Conservation (phyloP, 306 rosid species). For the Phaseolus lunatus region DNA sequence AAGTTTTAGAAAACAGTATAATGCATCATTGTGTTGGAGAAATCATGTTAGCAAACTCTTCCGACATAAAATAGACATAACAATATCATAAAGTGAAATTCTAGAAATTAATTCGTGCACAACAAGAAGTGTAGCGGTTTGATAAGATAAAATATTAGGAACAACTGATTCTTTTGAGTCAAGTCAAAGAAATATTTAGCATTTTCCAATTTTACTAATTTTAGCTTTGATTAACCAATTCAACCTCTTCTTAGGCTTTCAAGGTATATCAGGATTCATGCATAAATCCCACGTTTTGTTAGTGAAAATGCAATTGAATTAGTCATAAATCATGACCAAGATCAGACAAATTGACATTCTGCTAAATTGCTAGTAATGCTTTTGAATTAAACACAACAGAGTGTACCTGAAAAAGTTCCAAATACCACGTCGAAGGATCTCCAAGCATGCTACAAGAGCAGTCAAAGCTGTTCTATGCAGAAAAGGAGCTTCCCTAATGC, state of each 20-base stretch:
- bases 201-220: not conserved
- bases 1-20: not conserved
- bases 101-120: not conserved
- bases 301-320: not conserved
- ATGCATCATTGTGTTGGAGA: not conserved
- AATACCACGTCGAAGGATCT: slow-evolving; percentile 84
- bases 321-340: not conserved
- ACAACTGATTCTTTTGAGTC: not conserved
- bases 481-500: slow-evolving; percentile 59
- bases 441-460: slow-evolving; percentile 74
- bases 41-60: too few species aligned
- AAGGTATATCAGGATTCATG: not conserved
- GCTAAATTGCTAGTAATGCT: slow-evolving; percentile 2
- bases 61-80: too few species aligned
- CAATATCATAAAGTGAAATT: not conserved
- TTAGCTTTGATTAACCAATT: not conserved
- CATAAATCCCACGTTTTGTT: not conserved
- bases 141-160: not conserved
- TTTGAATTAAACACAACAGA: not conserved
- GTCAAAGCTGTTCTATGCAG: slow-evolving; percentile 65
- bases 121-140: not conserved
- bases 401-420: slow-evolving; percentile 87
- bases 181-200: not conserved
- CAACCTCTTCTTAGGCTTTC: not conserved
- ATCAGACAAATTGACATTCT: not conserved